phyloP scores from a whole-genome alignment of 106 monocot species.

The Iris macrosiphon region DNA sequence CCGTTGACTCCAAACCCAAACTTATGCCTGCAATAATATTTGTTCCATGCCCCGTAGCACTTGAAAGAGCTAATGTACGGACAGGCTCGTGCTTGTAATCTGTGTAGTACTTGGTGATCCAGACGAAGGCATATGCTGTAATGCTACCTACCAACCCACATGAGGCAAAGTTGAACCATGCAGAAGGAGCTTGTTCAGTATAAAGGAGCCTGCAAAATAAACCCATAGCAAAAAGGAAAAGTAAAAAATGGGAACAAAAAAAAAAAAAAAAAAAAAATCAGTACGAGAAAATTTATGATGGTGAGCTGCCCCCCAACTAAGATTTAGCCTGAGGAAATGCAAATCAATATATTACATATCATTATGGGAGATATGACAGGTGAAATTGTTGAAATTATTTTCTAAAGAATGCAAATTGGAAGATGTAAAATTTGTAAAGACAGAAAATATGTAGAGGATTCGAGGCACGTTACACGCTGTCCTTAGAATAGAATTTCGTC shows the following conservation, averaged over 20 bases:
- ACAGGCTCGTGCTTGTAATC: constrained; percentile 99
- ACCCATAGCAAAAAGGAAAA: not conserved
- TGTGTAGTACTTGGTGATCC: constrained; percentile 98
- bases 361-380: no score
- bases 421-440: no score
- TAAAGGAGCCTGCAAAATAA: constrained; percentile 77
- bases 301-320: no score
- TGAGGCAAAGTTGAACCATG: constrained; percentile 91
- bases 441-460: no score
- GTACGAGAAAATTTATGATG: no score
- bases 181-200: constrained; percentile 91
- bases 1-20: constrained; percentile 92
- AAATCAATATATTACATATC: no score
- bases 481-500: no score
- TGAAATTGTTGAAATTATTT: no score
- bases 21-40: constrained; percentile 98
- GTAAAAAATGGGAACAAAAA: not conserved
- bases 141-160: constrained; percentile 95
- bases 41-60: constrained; percentile 95
- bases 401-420: no score
- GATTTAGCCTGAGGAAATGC: no score
- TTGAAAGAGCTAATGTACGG: constrained; percentile 69
- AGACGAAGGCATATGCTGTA: constrained; percentile 87
- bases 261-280: no score
- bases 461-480: no score